Evolutionary conservation across 2,329 filamentous ascomycete species (phyloP).

Genomic region (Fusarium incarnatum): DNA sequence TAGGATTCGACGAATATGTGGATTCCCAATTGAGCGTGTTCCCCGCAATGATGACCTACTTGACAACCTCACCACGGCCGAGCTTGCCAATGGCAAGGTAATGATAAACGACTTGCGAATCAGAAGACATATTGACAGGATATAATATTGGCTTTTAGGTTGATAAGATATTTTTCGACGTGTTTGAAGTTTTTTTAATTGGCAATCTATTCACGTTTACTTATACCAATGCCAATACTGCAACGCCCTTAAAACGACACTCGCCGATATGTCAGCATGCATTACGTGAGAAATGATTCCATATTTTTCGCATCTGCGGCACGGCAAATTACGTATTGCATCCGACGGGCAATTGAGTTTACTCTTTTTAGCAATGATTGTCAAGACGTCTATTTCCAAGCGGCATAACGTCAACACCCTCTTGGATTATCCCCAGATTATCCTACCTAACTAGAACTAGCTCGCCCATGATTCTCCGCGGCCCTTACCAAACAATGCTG

Average conservation of each 20-base stretch:
- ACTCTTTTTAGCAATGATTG: neutral
- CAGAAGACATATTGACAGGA: neutral
- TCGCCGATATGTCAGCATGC: neutral
- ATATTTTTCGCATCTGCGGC: neutral
- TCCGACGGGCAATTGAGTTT: neutral
- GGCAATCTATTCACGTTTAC: neutral
- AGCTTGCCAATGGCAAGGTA: slow-evolving; percentile 45
- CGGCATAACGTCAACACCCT: too few relatives aligned
- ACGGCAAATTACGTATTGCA: neutral
- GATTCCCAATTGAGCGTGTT: accelerated
- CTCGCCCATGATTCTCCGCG: neutral
- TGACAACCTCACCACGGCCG: slow-evolving; percentile 47
- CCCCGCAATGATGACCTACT: slow-evolving; percentile 17
- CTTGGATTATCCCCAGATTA: too few relatives aligned
- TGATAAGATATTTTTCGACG: neutral
- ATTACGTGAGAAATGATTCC: neutral
- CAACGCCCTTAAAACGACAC: slow-evolving; percentile 17
- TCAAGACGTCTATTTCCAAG: too few relatives aligned
- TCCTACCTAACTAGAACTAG: neutral
- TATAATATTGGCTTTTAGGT: accelerated
- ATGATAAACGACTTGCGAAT: slow-evolving; percentile 34
- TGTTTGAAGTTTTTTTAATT: too few relatives aligned
- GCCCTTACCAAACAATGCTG: neutral
- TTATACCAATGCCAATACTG: neutral
- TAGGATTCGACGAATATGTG: accelerated